Base-by-base conservation (phyloP, 192 early-diverging fungal genomes). In the Backusella australiensis region DNA sequence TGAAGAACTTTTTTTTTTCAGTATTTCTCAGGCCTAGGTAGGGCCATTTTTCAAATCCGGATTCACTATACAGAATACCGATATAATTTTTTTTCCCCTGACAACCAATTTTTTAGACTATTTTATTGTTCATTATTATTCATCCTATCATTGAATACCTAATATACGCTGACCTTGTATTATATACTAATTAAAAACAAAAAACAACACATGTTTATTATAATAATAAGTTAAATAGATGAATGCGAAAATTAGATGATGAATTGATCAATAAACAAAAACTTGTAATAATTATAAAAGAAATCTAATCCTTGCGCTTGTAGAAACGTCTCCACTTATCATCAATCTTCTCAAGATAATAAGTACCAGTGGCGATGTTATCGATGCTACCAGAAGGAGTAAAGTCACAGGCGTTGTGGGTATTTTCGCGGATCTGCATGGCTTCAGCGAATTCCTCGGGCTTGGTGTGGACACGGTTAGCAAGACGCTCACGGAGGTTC, bases 321-420 rank as follows among this genome's bases (percentile, higher is more conserved):
- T 99, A 99, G 70, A 87, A 88, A 56, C 98, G 88, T 74, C 98
- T 88, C 90, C 93, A 98, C 91, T 94, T 97, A 70, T 88, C 89
- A 80, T 99, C 98, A 46, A 99, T 87, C 75, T 90, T 87, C 68
- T 91, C 89, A 56, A 99, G 86, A 84, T 96, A 98, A 87, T 91
- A 99, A 44, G 94, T 93, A 65, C 96, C 96, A 9, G 88, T 84
- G 56, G 82, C 85, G 52, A 86, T 81, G 36, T 87, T 81, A 75
- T 90, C 90, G 66, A 92, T 75, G 69, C 81, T 83, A 46, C 94
- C 93, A 23, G 87, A 80, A 21, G 96, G 96, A 56, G 83, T 85
- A 78, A 96, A 98, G 75, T 94, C 92, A 77, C 90, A 90, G 46
- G 88, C 85, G 72, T 95, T 91, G 73, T 98, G 95, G 42, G 91